Conservation (phyloP, 805 yeast species). For the Candida sonorensis region DNA sequence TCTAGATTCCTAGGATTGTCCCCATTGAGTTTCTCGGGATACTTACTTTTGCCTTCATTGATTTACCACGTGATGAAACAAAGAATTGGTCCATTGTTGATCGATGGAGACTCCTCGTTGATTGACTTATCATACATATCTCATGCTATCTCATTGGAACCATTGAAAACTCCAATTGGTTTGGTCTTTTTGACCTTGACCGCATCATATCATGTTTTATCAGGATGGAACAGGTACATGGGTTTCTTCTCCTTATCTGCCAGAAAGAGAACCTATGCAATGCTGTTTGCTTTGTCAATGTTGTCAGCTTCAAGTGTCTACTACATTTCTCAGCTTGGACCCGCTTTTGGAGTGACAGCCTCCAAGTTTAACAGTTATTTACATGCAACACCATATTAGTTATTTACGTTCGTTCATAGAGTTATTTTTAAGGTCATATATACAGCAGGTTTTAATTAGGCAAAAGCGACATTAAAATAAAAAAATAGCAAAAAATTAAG, state of each 20-base stretch:
- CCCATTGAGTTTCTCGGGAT: conserved; percentile 58
- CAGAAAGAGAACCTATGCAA: conserved; percentile 38
- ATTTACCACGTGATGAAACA: conserved; percentile 40
- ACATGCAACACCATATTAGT: conserved; percentile 1
- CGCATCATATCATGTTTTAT: conserved; percentile 45
- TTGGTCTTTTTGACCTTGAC: conserved; percentile 31
- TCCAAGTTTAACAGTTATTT: conserved; percentile 14
- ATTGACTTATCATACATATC: conserved; percentile 47
- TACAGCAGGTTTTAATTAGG: too few relatives aligned
- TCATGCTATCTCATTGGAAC: conserved; percentile 23
- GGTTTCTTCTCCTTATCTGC: conserved; percentile 32
- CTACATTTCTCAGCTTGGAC: conserved; percentile 14
- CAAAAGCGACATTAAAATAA: too few relatives aligned
- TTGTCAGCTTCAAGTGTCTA: conserved; percentile 33
- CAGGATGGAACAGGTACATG: conserved; percentile 46
- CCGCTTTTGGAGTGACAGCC: conserved; percentile 18
- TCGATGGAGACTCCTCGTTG: conserved; percentile 61
- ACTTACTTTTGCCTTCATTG: conserved; percentile 38
- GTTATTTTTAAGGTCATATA: too few relatives aligned
- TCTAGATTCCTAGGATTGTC: conserved; percentile 40
- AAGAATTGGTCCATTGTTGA: conserved; percentile 41
- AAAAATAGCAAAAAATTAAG: too few relatives aligned
- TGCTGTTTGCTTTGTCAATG: conserved; percentile 30
- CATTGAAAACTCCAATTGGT: conserved; percentile 13
- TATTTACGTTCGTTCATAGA: too few relatives aligned